phyloP scores from a whole-genome alignment of 768 basidiomycete genomes.

The Lactarius evosmus region DNA sequence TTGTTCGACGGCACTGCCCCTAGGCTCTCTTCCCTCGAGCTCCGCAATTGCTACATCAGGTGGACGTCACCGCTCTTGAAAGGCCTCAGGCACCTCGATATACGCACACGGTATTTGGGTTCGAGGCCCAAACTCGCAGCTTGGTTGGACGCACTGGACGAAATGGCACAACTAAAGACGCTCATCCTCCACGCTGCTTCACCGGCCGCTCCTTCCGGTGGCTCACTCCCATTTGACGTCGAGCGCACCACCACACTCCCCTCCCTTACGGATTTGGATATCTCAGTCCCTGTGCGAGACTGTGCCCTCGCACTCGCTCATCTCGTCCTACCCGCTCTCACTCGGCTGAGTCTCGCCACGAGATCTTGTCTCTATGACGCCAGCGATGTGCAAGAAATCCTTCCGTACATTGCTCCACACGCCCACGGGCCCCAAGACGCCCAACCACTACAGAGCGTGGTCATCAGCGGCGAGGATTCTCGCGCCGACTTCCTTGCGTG shows the following conservation, averaged over 20 bases:
- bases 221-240: not conserved
- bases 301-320: not conserved
- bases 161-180: not conserved
- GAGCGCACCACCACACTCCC: not conserved
- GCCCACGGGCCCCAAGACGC: slow-evolving; percentile 3
- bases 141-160: slow-evolving; percentile 4
- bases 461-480: not conserved
- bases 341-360: not conserved
- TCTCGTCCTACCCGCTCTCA: not conserved
- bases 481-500: not conserved
- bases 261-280: not conserved
- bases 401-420: not conserved
- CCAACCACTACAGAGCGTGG: not conserved
- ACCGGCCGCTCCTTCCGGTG: not conserved
- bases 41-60: slow-evolving; percentile 2
- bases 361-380: not conserved
- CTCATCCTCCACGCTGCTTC: not conserved
- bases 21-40: not conserved
- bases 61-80: slow-evolving; percentile 13
- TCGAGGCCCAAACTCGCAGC: not conserved
- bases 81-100: not conserved
- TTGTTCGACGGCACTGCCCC: slow-evolving; percentile 1
- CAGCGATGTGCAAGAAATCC: not conserved
- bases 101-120: not conserved
- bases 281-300: not conserved